phyloP scores from a whole-genome alignment of 163 green algal genomes.

The Picocystis sp. region DNA sequence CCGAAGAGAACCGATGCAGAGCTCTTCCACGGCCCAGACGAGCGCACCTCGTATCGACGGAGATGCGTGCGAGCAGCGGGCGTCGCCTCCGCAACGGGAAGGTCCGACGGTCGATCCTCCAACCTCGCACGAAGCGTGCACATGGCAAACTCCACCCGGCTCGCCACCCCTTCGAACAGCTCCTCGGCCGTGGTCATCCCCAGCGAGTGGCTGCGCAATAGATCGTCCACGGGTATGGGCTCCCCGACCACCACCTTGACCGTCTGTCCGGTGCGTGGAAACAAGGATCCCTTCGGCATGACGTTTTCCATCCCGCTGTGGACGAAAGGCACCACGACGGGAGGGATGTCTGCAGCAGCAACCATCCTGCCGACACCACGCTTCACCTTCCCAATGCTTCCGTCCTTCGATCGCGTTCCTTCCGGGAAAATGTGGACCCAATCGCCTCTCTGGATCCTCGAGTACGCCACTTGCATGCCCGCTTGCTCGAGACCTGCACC shows the following conservation, averaged over 20 bases:
- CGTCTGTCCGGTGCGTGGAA: slow-evolving; percentile 39
- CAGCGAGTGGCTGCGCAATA: neutral
- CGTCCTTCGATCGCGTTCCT: slow-evolving; percentile 34
- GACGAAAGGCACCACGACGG: slow-evolving; percentile 67
- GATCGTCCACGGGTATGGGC: slow-evolving; percentile 29
- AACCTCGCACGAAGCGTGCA: no score
- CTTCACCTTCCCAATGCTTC: slow-evolving; percentile 26
- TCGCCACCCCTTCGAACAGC: no score
- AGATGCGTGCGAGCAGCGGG: no score
- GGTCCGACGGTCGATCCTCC: no score
- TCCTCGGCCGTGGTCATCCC: no score
- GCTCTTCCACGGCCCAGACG: no score
- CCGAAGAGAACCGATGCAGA: no score
- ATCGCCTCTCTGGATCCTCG: slow-evolving; percentile 26
- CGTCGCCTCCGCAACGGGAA: no score
- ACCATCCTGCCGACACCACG: slow-evolving; percentile 64
- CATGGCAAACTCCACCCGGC: no score
- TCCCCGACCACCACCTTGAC: slow-evolving; percentile 52
- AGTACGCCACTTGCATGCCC: slow-evolving; percentile 25
- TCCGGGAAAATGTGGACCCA: slow-evolving; percentile 87
- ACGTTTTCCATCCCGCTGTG: slow-evolving; percentile 68
- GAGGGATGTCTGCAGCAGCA: slow-evolving; percentile 24
- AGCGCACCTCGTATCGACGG: no score
- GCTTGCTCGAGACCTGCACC: slow-evolving; percentile 56
- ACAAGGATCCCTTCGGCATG: slow-evolving; percentile 39